Percentiles rank a stretch among this genome's conserved stretches.
phyloP scores from a whole-genome alignment of 2,329 filamentous ascomycete species.

The Lasiodiplodia theobromae region DNA sequence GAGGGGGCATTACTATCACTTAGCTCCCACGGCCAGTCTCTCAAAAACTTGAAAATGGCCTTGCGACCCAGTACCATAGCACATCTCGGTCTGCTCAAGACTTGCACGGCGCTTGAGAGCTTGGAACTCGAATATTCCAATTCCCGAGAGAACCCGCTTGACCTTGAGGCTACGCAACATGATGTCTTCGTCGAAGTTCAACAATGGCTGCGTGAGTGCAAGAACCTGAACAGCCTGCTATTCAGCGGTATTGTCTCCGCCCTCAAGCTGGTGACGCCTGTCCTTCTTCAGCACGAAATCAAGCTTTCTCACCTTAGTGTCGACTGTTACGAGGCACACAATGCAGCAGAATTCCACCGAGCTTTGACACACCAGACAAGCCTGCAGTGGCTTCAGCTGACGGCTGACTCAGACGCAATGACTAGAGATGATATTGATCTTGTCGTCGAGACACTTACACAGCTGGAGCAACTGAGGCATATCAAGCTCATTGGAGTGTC shows the following conservation, averaged over 20 bases:
- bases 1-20: conserved; percentile 62
- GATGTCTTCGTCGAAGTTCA: conserved; percentile 60
- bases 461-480: conserved; percentile 59
- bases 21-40: conserved; percentile 60
- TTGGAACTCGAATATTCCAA: conserved; percentile 58
- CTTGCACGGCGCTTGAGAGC: conserved; percentile 57
- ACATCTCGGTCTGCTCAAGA: conserved; percentile 57
- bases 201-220: conserved; percentile 64
- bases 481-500: conserved; percentile 62
- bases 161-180: conserved; percentile 60
- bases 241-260: conserved; percentile 61
- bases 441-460: conserved; percentile 60
- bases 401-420: conserved; percentile 56
- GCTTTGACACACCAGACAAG: conserved; percentile 62
- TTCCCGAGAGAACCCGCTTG: conserved; percentile 42
- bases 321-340: conserved; percentile 56
- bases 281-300: conserved; percentile 57
- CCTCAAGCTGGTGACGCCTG: conserved; percentile 59
- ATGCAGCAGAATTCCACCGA: conserved; percentile 60
- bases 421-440: conserved; percentile 57
- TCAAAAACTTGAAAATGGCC: conserved; percentile 62
- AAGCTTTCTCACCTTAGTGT: conserved; percentile 58
- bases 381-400: conserved; percentile 56
- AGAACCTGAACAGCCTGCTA: conserved; percentile 57
- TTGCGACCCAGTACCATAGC: conserved; percentile 58